Conservation (phyloP, 768 basidiomycete species). For the Cyathus striatus region DNA sequence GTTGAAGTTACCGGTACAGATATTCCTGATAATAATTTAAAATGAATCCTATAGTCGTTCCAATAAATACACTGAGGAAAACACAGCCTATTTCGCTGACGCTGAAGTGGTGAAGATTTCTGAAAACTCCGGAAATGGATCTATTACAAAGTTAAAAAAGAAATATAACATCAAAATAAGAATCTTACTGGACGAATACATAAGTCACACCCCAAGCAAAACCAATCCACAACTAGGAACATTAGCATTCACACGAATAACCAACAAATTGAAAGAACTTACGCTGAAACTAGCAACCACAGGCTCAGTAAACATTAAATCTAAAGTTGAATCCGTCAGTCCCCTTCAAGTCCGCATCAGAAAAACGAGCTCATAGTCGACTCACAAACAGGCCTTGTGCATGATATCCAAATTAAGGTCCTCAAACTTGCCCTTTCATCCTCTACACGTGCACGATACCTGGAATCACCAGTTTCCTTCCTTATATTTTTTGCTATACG, state of each 20-base stretch:
- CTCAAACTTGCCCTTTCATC: background rate
- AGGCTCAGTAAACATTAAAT: slow-evolving; percentile 66
- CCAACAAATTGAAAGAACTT: slow-evolving; percentile 20
- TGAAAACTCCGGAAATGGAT: slow-evolving; percentile 54
- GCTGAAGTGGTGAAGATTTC: slow-evolving; percentile 53
- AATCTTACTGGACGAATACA: slow-evolving; percentile 52
- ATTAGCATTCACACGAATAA: background rate
- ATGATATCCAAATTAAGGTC: background rate
- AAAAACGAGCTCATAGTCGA: slow-evolving; percentile 7
- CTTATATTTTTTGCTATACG: slow-evolving; percentile 42
- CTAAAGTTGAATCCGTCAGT: slow-evolving; percentile 29
- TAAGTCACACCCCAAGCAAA: slow-evolving; percentile 77
- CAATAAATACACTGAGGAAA: slow-evolving; percentile 42
- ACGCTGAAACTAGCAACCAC: slow-evolving; percentile 72
- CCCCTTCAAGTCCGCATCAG: too few relatives aligned
- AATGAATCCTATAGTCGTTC: slow-evolving; percentile 43
- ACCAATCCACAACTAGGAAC: slow-evolving; percentile 57
- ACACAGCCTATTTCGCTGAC: slow-evolving; percentile 53
- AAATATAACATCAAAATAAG: background rate
- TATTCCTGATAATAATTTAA: slow-evolving; percentile 43
- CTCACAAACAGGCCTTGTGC: slow-evolving; percentile 55
- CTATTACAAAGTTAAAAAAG: slow-evolving; percentile 23
- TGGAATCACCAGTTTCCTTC: background rate
- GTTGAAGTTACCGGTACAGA: slow-evolving; percentile 36
- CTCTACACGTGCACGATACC: background rate